A percentile compares a stretch with the other conserved stretches of the same genome.
Evolutionary conservation across 495 filamentous ascomycete species (phyloP).

Genomic region (Neurospora discreta): DNA sequence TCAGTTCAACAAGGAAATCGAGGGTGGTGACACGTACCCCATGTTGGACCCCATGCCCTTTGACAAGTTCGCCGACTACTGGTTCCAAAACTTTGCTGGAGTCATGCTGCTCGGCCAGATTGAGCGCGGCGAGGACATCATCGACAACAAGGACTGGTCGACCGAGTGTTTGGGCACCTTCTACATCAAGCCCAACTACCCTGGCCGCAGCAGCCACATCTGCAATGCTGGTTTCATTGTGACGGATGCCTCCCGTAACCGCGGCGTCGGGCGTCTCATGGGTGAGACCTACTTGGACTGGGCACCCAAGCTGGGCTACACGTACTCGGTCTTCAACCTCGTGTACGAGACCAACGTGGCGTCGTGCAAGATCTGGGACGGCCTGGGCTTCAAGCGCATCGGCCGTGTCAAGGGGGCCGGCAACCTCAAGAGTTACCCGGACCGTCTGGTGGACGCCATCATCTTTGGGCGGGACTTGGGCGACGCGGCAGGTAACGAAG

Average conservation of each 20-base stretch:
- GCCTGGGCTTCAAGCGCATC: conserved; percentile 94
- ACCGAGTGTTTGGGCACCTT: conserved; percentile 85
- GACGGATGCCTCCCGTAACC: conserved; percentile 78
- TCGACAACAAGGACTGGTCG: conserved; percentile 69
- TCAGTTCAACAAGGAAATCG: conserved; percentile 88
- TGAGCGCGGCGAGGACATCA: conserved; percentile 42
- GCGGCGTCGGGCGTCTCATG: conserved; percentile 85
- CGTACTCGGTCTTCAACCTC: conserved; percentile 94
- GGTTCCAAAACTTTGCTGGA: conserved; percentile 91
- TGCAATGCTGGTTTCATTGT: conserved; percentile 95
- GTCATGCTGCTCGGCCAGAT: conserved; percentile 87
- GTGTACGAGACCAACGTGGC: conserved; percentile 97
- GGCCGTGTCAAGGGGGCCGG: conserved; percentile 84
- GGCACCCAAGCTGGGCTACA: conserved; percentile 89
- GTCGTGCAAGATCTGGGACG: conserved; percentile 93
- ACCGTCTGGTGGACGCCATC: conserved; percentile 82
- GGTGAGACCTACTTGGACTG: conserved; percentile 91
- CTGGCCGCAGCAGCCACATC: conserved; percentile 87
- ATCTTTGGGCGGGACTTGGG: conserved; percentile 85
- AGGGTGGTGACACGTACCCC: conserved; percentile 92
- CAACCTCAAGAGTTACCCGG: conserved; percentile 69
- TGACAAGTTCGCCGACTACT: conserved; percentile 73
- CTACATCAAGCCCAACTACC: conserved; percentile 96
- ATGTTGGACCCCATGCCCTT: conserved; percentile 72
- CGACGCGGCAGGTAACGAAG: conserved; percentile 48